Evolutionary conservation across 768 basidiomycete genomes (phyloP).

Genomic region (Agaricus subrufescens): DNA sequence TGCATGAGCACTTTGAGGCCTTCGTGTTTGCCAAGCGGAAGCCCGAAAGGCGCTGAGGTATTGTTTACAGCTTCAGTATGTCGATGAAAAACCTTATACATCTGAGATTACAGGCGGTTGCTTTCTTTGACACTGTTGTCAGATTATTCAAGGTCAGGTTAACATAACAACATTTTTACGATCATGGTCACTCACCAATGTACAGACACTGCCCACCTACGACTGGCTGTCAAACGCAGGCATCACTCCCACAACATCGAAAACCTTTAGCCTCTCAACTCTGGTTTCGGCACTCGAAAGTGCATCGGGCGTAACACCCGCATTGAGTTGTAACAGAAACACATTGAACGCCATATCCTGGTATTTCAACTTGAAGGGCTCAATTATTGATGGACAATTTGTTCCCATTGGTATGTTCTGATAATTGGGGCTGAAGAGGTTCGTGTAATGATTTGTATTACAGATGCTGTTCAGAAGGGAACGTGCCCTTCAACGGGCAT

Average conservation of each 20-base stretch:
- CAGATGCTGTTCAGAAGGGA: slow-evolving; percentile 47
- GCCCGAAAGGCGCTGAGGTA: slow-evolving; percentile 57
- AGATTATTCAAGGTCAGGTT: slow-evolving; percentile 46
- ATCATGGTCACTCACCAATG: slow-evolving; percentile 13
- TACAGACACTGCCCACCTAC: slow-evolving; percentile 64
- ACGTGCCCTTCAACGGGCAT: slow-evolving; percentile 55
- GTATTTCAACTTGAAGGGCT: slow-evolving; percentile 64
- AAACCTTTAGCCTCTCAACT: slow-evolving; percentile 53
- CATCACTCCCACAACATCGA: slow-evolving; percentile 59
- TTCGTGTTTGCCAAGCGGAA: slow-evolving; percentile 57
- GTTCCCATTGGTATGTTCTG: slow-evolving; percentile 46
- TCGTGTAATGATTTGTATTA: neutral
- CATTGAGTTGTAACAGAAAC: slow-evolving; percentile 26
- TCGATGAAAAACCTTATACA: neutral
- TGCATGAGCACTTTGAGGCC: slow-evolving; percentile 55
- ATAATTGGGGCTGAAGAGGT: neutral
- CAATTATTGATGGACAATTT: slow-evolving; percentile 62
- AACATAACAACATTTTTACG: slow-evolving; percentile 21
- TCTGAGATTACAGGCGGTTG: slow-evolving; percentile 47
- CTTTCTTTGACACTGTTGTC: slow-evolving; percentile 59
- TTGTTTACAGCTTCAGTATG: neutral
- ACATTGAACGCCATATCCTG: slow-evolving; percentile 41
- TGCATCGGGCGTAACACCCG: slow-evolving; percentile 48
- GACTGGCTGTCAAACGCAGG: slow-evolving; percentile 66
- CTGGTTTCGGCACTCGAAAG: slow-evolving; percentile 50